phyloP scores from a whole-genome alignment of 495 filamentous ascomycete species.

The Jackrogersella multiformis region DNA sequence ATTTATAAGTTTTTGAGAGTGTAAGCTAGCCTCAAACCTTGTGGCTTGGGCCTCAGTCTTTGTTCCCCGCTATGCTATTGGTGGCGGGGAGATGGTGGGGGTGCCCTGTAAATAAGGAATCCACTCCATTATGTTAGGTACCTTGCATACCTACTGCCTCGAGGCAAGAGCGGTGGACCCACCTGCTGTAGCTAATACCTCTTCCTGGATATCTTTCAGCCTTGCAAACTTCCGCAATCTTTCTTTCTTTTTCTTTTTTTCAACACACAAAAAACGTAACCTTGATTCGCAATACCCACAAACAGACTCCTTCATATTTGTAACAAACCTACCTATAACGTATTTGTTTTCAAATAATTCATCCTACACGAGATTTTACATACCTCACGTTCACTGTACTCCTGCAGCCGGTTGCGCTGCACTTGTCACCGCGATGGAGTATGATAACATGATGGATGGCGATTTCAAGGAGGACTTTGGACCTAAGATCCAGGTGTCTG shows the following conservation, averaged over 20 bases:
- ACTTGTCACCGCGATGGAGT: conserved; percentile 64
- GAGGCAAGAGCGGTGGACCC: too few species aligned
- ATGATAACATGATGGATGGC: conserved; percentile 70
- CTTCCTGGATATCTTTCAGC: conserved; percentile 25
- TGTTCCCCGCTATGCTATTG: too few species aligned
- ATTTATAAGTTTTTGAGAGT: neutral
- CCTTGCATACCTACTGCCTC: too few species aligned
- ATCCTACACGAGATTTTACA: neutral
- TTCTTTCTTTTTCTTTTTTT: too few species aligned
- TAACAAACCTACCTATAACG: too few species aligned
- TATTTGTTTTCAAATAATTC: neutral
- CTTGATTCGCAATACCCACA: too few species aligned
- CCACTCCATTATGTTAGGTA: neutral
- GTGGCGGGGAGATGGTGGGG: too few species aligned
- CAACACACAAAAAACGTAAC: too few species aligned
- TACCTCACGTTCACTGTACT: conserved; percentile 9
- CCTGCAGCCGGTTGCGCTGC: conserved; percentile 6
- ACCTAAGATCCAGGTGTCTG: conserved; percentile 75
- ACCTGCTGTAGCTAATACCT: neutral
- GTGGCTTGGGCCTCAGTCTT: too few species aligned
- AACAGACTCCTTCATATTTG: too few species aligned
- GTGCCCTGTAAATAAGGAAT: too few species aligned
- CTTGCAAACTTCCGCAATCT: conserved; percentile 47
- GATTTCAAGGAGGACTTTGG: conserved; percentile 64
- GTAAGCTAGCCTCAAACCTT: too few species aligned